These are phyloP conservation scores for Gossypium davidsonii DNA, from an alignment of 441 rosid genomes.

Conservation along the genomic window DNA sequence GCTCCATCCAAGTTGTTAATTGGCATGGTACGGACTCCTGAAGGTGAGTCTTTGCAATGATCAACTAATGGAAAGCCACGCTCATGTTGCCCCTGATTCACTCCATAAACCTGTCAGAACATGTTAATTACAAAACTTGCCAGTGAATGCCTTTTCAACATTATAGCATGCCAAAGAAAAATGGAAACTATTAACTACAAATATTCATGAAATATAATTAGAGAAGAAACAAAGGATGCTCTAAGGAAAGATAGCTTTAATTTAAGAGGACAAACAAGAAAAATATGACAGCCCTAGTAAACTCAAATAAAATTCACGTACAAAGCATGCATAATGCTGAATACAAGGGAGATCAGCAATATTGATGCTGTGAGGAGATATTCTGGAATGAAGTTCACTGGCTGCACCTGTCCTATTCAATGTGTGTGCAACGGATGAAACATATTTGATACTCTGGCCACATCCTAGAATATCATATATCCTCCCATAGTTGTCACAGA, in stretches of 20 bases:
- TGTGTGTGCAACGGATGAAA: background rate
- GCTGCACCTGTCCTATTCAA: background rate
- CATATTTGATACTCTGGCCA: conserved; percentile 5
- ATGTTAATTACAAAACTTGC: conserved; percentile 18
- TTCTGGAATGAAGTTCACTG: background rate
- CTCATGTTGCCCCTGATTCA: conserved; percentile 53
- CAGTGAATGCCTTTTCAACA: conserved; percentile 12
- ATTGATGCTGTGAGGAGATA: background rate
- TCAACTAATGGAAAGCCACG: conserved; percentile 42
- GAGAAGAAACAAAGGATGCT: background rate
- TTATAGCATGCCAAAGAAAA: conserved; percentile 3
- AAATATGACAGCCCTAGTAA: background rate
- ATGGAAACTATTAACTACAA: background rate
- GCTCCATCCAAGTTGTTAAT: conserved; percentile 43
- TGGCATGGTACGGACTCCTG: conserved; percentile 28
- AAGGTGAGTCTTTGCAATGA: conserved; percentile 54
- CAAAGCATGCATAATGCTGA: background rate
- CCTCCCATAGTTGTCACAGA: background rate
- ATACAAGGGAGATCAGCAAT: background rate
- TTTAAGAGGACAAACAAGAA: background rate
- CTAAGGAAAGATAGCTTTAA: background rate
- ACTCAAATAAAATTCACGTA: background rate
- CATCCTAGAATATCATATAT: background rate
- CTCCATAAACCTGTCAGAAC: conserved; percentile 47
- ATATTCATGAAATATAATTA: background rate